Base-by-base conservation (phyloP, 1,139 yeast species). In the Nakaseomyces delphensis region DNA sequence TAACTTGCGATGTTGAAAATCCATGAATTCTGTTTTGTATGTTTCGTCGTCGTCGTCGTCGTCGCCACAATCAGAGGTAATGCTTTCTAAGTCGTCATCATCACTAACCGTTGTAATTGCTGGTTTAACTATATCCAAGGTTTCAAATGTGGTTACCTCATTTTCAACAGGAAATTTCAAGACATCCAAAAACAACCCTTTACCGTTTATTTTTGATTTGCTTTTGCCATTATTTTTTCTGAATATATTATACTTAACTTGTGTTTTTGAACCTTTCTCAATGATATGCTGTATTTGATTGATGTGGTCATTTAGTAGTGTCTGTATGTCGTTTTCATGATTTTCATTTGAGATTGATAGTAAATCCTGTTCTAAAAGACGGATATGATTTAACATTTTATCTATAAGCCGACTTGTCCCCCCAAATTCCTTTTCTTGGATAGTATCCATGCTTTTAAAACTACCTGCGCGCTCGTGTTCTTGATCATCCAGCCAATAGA, bases 91-190 rank as follows among this genome's bases (percentile, higher is more conserved):
- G 11, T 33, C 37, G 27, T 33, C 37, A 18, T 33, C 18, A 21
- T 33, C 37, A 33, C 37, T 33, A 21, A 33, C 18, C 27, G 25
- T 33, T 14, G 25, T 33, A 16, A 33, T 33, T 15, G 8, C 37
- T 20, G 27, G 25, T 13, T 15, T 20, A 8, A 21, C 18, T 33
- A 33, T 18, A 6, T 21, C 37, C 27, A 33, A n/a, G 4, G 10
- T 4, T 21, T 33, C 27, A 20, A 20, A 33, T 4, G 4, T 31
- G 18, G 18, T n/a, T 6, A 21, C 18, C 8, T 20, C 16, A 20
- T 33, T 33, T 8, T 33, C 37, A 3, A 13, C 27, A 7, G 37
- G 37, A 6, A 27, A 33, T 21, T 33, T 33, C 37, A 33, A 21
- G 14, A 33, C 27, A 21, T 33, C 37, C 21, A 33, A 13, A 21